Conservation (phyloP, 257 asterid genomes). For the Capsicum pubescens region DNA sequence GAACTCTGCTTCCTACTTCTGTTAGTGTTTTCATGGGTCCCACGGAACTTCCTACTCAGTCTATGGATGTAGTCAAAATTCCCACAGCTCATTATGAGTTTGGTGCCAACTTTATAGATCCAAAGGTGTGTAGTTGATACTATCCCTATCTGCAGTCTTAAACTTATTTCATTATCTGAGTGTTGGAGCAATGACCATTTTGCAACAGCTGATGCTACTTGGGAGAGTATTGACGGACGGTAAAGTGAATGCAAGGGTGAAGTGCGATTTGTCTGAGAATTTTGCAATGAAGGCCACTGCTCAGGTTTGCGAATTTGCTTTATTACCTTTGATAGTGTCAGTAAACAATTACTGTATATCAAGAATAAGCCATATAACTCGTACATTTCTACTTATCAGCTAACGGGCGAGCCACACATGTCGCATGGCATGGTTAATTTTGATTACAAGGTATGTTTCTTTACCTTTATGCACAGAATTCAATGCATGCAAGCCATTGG, state of each 20-base stretch:
- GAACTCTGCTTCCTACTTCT: neutral
- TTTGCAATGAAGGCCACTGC: conserved; percentile 84
- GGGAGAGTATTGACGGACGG: conserved; percentile 95
- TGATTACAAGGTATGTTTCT: conserved; percentile 81
- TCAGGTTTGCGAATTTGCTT: conserved; percentile 53
- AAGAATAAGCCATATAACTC: neutral
- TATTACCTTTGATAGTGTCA: neutral
- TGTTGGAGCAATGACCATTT: conserved; percentile 4
- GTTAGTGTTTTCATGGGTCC: conserved; percentile 95
- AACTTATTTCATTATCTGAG: neutral
- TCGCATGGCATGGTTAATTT: conserved; percentile 90
- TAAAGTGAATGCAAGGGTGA: conserved; percentile 86
- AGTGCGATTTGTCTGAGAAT: conserved; percentile 88
- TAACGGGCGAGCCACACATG: conserved; percentile 90
- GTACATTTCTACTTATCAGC: conserved; percentile 51
- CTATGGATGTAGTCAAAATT: conserved; percentile 79
- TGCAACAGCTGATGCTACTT: conserved; percentile 78
- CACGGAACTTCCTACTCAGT: conserved; percentile 89
- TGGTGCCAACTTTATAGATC: conserved; percentile 95
- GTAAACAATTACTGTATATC: neutral
- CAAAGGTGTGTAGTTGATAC: conserved; percentile 53
- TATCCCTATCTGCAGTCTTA: neutral
- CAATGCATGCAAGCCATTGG: neutral
- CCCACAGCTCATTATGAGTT: conserved; percentile 94
- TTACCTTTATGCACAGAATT: neutral